Conservation (phyloP, 1,284 basidiomycete species). For the Phaffia rhodozyma region DNA sequence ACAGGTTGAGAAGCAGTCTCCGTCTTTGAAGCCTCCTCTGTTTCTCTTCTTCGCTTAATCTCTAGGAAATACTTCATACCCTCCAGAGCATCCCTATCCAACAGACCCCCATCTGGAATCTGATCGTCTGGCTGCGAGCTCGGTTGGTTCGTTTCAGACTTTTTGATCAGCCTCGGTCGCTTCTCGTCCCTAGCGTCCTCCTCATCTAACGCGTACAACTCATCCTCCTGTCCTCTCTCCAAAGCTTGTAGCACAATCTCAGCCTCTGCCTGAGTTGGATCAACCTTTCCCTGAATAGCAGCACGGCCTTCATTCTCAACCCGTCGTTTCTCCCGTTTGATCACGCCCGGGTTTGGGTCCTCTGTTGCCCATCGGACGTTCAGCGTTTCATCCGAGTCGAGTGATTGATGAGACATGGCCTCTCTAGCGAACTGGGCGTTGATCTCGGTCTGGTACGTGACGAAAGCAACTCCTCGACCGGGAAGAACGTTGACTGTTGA, state of each 20-base stretch:
- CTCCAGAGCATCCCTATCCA: conserved; percentile 67
- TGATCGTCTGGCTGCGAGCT: conserved; percentile 10
- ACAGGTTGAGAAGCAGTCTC: too few relatives aligned
- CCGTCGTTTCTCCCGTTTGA: conserved; percentile 67
- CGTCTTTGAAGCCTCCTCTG: conserved; percentile 27
- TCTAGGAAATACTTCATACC: conserved; percentile 76
- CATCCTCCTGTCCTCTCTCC: conserved; percentile 48
- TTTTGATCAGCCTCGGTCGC: neutral
- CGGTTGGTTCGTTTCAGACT: conserved; percentile 1
- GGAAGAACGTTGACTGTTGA: conserved; percentile 71
- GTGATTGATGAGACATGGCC: conserved; percentile 94
- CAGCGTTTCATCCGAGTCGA: conserved; percentile 94
- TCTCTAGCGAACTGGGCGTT: conserved; percentile 95
- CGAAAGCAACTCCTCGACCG: conserved; percentile 91
- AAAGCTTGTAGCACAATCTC: conserved; percentile 67
- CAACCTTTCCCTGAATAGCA: conserved; percentile 57
- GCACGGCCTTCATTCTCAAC: conserved; percentile 69
- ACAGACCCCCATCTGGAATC: conserved; percentile 40
- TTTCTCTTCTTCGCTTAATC: conserved; percentile 46
- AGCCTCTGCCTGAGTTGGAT: conserved; percentile 47
- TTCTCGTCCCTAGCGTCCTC: neutral
- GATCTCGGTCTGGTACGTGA: conserved; percentile 79
- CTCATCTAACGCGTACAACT: conserved; percentile 25
- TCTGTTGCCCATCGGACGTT: conserved; percentile 97
- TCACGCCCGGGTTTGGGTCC: conserved; percentile 82